Base-by-base conservation (phyloP, 805 yeast species). In the Spathaspora sp. region DNA sequence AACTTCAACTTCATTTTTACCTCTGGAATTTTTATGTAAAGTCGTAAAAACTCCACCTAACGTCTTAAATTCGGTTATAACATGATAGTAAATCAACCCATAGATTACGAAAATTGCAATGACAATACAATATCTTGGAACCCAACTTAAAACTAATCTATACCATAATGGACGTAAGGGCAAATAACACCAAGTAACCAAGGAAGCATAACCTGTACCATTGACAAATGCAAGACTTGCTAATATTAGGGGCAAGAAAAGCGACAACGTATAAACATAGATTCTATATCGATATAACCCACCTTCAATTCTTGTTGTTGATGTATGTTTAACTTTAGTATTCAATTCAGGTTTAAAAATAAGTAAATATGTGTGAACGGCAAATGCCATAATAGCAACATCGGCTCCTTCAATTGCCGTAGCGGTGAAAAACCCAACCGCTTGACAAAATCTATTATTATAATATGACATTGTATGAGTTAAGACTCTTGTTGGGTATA, bases 391-490 rank as follows among this genome's bases (percentile, higher is more conserved):
- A 49, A 90, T 91, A 16, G 94, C 91, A 35, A 89, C 62, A 67
- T 91, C 97, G 1, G 92, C 90, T 18, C 96, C 96, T 66, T 89
- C 96, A 12, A 87, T 86, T 19, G 89, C 78, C 40, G 84, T 76
- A 2, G 92, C 88, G 1, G 96, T 87, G 66, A 89, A 83, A 74
- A 87, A 90, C 1, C 96, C 97, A 35, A 86, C 77, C 4, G 82
- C 80, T 60, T 84, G 81, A 59, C 85, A 81, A 61, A 86, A 81
- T 29, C 64, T 66, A 40, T 72, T 67, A 57, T 73, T 74, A 50
- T 74, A 77, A 62, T 81, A 82, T 7, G 82, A 68, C 9, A 68
- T 55, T 20, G 64, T 60, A 40, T 70, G 71, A 7, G 76, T 62
- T 20, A 81, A 61, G 2, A 83, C 80, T 42, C 87, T 68, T 0